Evolutionary conservation across 2,329 filamentous ascomycete genomes (phyloP), one percentile per base, ranked within the genome.

Genomic region (Diaporthe humulicola): DNA sequence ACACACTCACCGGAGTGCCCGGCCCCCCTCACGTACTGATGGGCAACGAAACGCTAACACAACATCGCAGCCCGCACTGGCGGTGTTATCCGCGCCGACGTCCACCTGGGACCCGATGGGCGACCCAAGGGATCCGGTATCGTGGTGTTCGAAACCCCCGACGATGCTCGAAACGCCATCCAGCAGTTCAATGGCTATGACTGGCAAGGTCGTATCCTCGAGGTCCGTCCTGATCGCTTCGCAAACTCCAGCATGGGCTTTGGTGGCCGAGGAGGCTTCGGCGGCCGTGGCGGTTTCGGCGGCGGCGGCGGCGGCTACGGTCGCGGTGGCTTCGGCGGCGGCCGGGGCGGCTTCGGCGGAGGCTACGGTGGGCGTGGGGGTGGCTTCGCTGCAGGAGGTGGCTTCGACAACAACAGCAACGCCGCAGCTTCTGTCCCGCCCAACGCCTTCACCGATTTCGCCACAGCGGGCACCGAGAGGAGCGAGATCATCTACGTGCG

Each of bases 151-250:
- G 97, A 99, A 84, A 96, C 93, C 74, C 70, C 95, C 1, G 96
- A 98, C 75, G 97, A 99, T 85, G 96, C 97, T 56, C 95, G 95
- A 78, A 98, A 95, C 81, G 97, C 97, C 30, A 99, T 99, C 78
- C 93, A 95, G 81, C 96, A 98, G 79, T 99, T 98, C 89, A 98
- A 98, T 82, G 97, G 97, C 75, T 98, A 98, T 83, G 97, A 99
- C 78, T 99, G 97, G 97, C 96, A 98, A 84, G 97, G 97, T 15
- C 94, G 97, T 74, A 87, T 93, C 70, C 91, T 99, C 69, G 97
- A 99, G 84, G 97, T 99, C 77, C 95, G 97, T 77, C 96, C 98
- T 85, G 97, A 99, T 82, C 94, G 97, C 74, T 99, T 96, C 82
- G 97, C 97, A 75, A 92, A 91, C 75, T 84, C 85, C 36, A 87